Conservation (phyloP, 2,329 filamentous ascomycete species). For the Drechslerella coelobrocha region DNA sequence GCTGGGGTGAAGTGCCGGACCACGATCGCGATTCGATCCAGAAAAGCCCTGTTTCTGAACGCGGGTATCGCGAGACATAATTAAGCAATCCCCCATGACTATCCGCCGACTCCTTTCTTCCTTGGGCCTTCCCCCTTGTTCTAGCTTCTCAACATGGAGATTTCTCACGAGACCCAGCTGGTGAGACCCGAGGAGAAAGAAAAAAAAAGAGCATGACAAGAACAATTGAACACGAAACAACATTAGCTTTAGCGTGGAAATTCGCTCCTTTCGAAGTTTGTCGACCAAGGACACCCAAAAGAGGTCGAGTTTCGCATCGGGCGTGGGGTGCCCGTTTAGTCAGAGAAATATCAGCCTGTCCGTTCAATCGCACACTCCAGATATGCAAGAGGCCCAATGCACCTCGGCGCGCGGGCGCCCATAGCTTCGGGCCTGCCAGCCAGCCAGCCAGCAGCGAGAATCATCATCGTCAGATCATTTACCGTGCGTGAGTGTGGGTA, state of each 20-base stretch:
- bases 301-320: neutral
- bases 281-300: no score
- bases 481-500: neutral
- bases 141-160: conserved; percentile 47
- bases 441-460: no score
- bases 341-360: neutral
- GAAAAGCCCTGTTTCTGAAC: no score
- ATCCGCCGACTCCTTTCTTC: neutral
- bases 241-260: no score
- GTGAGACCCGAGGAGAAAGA: neutral
- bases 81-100: neutral
- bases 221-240: neutral
- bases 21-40: no score
- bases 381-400: neutral
- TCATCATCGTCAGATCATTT: conserved; percentile 2
- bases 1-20: no score
- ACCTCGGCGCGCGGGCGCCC: conserved; percentile 1
- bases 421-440: neutral
- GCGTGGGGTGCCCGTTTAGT: conserved; percentile 8
- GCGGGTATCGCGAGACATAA: neutral
- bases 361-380: neutral
- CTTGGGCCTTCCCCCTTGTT: conserved; percentile 28
- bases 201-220: neutral
- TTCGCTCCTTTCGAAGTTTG: no score
- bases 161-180: conserved; percentile 28